phyloP scores from a whole-genome alignment of 805 yeast species.

The Suhomyces faveliae region DNA sequence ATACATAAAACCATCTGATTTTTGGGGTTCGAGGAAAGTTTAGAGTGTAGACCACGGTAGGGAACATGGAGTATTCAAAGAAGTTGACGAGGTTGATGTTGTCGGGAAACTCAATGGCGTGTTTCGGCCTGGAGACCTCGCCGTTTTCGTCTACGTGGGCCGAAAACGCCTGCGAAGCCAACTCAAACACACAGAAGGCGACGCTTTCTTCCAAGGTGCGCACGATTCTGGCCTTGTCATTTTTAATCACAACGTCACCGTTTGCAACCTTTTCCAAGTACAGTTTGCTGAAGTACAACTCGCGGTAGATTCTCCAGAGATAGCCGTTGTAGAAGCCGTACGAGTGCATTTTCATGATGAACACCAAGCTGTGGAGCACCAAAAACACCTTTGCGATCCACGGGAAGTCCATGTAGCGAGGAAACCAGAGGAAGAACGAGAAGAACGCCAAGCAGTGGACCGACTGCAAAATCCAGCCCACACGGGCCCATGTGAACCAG shows the following conservation, averaged over 20 bases:
- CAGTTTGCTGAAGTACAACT: constrained; percentile 48
- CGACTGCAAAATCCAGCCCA: constrained; percentile 66
- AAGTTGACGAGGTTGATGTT: constrained; percentile 67
- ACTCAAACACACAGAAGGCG: constrained; percentile 70
- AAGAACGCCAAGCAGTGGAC: constrained; percentile 54
- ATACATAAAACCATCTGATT: constrained; percentile 68
- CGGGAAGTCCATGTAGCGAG: constrained; percentile 54
- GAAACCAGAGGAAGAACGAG: constrained; percentile 46
- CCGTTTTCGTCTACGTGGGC: constrained; percentile 14
- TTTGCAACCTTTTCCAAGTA: constrained; percentile 34
- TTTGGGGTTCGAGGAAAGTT: constrained; percentile 73
- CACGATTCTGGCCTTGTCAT: constrained; percentile 6
- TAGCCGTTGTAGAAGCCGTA: constrained; percentile 91
- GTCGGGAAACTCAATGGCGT: constrained; percentile 55
- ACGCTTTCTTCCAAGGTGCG: constrained; percentile 41
- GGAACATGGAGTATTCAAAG: constrained; percentile 81
- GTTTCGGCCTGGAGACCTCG: constrained; percentile 3
- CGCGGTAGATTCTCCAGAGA: constrained; percentile 62
- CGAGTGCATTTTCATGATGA: constrained; percentile 94
- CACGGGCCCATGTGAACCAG: constrained; percentile 54
- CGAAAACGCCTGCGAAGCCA: constrained; percentile 52
- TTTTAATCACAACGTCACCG: constrained; percentile 24
- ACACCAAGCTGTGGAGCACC: constrained; percentile 78
- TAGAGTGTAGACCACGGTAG: constrained; percentile 81
- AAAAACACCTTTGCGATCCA: constrained; percentile 92